phyloP scores from a whole-genome alignment of 1,284 basidiomycete species.

The Golubevia sp. region DNA sequence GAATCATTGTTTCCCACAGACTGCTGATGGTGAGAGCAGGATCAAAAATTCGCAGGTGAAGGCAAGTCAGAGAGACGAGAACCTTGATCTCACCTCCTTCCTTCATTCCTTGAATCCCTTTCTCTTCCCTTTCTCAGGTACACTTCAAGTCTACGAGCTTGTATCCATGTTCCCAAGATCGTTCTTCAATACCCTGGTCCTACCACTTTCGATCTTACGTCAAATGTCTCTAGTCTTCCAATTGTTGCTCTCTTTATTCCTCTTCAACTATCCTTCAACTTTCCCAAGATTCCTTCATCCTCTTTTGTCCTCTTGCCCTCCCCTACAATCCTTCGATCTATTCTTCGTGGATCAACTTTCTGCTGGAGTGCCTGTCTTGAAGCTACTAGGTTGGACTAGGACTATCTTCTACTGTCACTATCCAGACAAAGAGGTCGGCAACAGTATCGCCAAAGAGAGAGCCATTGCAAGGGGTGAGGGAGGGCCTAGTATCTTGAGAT shows the following conservation, averaged over 20 bases:
- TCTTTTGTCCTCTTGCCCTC: slow-evolving; percentile 60
- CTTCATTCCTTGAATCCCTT: background rate
- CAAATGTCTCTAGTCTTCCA: slow-evolving; percentile 74
- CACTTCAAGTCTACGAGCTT: slow-evolving; percentile 78
- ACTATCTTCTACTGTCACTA: slow-evolving; percentile 98
- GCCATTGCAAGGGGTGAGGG: slow-evolving; percentile 55
- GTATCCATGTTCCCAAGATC: slow-evolving; percentile 78
- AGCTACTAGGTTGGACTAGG: slow-evolving; percentile 71
- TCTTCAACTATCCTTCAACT: slow-evolving; percentile 12
- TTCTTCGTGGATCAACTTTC: slow-evolving; percentile 95
- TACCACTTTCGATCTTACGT: slow-evolving; percentile 84
- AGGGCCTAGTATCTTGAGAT: slow-evolving; percentile 21
- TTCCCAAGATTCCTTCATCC: slow-evolving; percentile 17
- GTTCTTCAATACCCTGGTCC: slow-evolving; percentile 77
- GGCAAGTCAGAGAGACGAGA: slow-evolving; percentile 84
- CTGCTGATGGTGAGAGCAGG: slow-evolving; percentile 31
- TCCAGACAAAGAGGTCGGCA: slow-evolving; percentile 75
- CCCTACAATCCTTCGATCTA: slow-evolving; percentile 68
- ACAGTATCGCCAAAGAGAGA: slow-evolving; percentile 61
- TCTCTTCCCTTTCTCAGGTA: slow-evolving; percentile 67
- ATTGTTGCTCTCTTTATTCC: slow-evolving; percentile 33
- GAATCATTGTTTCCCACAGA: slow-evolving; percentile 59
- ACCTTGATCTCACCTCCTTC: too few species aligned
- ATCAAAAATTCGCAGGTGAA: slow-evolving; percentile 59
- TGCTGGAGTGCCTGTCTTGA: slow-evolving; percentile 83